Conservation (phyloP, 441 rosid species). For the Croton setiger region DNA sequence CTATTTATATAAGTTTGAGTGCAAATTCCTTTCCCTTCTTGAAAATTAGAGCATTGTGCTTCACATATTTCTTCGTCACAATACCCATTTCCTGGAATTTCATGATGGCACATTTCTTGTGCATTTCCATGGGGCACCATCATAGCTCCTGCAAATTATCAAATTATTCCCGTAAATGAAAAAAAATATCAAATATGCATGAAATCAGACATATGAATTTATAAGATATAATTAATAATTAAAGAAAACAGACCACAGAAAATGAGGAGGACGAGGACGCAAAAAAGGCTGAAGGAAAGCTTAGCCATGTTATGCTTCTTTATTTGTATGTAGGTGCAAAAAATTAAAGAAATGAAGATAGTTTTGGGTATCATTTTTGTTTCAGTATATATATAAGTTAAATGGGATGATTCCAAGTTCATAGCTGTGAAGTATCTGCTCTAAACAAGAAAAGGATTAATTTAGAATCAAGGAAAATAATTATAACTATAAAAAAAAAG, state of each 20-base stretch:
- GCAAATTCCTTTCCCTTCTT: conserved; percentile 17
- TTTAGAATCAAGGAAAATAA: not conserved
- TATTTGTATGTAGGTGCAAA: not conserved
- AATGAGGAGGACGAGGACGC: not conserved
- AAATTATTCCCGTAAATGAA: not conserved
- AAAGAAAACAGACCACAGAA: conserved; percentile 11
- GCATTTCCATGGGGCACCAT: not conserved
- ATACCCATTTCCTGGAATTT: conserved; percentile 7
- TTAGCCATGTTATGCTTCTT: conserved; percentile 1
- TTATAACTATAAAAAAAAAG: not conserved
- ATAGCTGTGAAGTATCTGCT: not conserved
- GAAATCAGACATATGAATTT: not conserved
- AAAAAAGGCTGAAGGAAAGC: not conserved
- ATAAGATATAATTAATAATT: too few species aligned
- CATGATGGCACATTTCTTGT: conserved; percentile 17
- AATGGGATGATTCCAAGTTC: not conserved
- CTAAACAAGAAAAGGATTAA: not conserved
- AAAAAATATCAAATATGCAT: too few species aligned
- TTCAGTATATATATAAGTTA: too few species aligned
- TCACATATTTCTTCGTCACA: conserved; percentile 10
- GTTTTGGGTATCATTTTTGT: not conserved
- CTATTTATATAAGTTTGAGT: conserved; percentile 13
- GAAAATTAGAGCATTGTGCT: conserved; percentile 7
- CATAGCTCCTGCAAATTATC: not conserved
- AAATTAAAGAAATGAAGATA: too few species aligned